phyloP scores from a whole-genome alignment of 306 rosid genomes.

The Bauhinia variegata region DNA sequence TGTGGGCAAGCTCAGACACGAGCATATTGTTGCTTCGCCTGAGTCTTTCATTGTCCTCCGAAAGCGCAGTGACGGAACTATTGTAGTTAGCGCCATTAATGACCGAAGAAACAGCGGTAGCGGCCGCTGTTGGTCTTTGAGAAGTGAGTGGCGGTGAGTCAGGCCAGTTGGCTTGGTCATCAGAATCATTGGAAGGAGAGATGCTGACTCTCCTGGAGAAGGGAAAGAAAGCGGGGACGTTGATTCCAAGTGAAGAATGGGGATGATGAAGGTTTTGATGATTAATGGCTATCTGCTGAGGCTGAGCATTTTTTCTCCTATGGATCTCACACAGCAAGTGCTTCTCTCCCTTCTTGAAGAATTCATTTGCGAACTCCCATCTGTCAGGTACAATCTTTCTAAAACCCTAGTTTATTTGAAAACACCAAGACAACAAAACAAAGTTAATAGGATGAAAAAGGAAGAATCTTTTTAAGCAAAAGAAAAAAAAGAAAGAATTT shows the following conservation, averaged over 20 bases:
- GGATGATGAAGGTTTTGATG: slow-evolving; percentile 46
- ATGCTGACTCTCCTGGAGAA: slow-evolving; percentile 56
- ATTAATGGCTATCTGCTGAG: slow-evolving; percentile 53
- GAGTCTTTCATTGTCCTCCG: slow-evolving; percentile 86
- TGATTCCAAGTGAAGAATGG: slow-evolving; percentile 50
- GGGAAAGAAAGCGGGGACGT: slow-evolving; percentile 65
- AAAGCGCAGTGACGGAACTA: slow-evolving; percentile 66
- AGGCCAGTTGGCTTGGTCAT: slow-evolving; percentile 73
- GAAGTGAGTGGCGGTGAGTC: slow-evolving; percentile 76
- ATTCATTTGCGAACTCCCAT: slow-evolving; percentile 98
- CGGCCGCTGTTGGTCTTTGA: slow-evolving; percentile 24
- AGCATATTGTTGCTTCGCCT: slow-evolving; percentile 82
- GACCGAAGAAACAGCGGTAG: slow-evolving; percentile 26
- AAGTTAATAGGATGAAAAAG: background rate
- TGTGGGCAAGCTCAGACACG: slow-evolving; percentile 86
- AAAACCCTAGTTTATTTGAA: slow-evolving; percentile 69
- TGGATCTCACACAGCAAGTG: slow-evolving; percentile 95
- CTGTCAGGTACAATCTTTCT: slow-evolving; percentile 97
- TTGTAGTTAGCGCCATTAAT: slow-evolving; percentile 32
- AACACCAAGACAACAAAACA: background rate
- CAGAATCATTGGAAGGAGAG: slow-evolving; percentile 86
- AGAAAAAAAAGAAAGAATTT: too few species aligned
- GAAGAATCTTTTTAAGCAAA: too few species aligned
- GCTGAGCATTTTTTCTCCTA: slow-evolving; percentile 86
- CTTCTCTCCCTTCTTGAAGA: slow-evolving; percentile 94